Evolutionary conservation across 192 early-diverging fungal genomes (phyloP).

Genomic region (Backusella morwellensis): DNA sequence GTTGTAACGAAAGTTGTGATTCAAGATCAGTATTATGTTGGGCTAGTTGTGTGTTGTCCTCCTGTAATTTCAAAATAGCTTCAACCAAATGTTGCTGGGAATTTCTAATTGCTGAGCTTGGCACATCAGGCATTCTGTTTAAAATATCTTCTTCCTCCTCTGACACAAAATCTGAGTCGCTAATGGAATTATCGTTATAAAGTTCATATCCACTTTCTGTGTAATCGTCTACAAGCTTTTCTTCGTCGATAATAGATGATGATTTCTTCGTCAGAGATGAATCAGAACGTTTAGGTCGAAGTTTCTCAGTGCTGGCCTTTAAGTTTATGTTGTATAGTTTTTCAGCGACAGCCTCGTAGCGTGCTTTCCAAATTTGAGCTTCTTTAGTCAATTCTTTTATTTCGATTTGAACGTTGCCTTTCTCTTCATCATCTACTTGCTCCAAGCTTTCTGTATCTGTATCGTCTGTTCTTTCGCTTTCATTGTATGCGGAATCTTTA

Average conservation of each 20-base stretch:
- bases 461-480: background rate
- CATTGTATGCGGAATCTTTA: background rate
- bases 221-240: background rate
- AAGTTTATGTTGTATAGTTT: background rate
- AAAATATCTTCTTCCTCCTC: background rate
- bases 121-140: background rate
- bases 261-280: background rate
- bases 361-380: background rate
- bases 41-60: conserved; percentile 27
- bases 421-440: background rate
- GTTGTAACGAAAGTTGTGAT: conserved; percentile 20
- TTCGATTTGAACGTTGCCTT: background rate
- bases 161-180: background rate
- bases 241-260: background rate
- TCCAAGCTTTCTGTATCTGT: background rate
- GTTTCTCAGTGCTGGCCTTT: background rate
- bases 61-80: conserved; percentile 2
- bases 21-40: conserved; percentile 26
- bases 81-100: background rate
- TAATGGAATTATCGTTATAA: background rate
- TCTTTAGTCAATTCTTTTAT: background rate
- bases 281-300: background rate
- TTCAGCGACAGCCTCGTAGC: background rate
- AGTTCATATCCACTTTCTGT: background rate
- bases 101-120: background rate